Evolutionary conservation across 1,284 basidiomycete genomes (phyloP), one percentile per base, ranked within the genome.

Genomic region (Meripilus lineatus): DNA sequence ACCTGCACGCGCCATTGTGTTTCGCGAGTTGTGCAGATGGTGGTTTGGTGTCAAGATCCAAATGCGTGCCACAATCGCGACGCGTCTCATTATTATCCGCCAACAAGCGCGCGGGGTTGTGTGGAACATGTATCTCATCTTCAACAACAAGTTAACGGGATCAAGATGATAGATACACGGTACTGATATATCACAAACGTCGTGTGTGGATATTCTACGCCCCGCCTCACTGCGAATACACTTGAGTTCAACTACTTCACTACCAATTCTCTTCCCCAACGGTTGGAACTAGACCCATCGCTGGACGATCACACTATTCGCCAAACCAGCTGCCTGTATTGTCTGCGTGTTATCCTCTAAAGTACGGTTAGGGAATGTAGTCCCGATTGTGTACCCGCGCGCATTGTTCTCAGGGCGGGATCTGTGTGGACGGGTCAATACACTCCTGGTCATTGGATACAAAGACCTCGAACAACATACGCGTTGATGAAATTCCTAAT

Each of bases 401-500:
- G 70, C 59, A 5, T 69, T 56, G 48, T 84, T 79, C 51, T 87
- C 87, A 0, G 90, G 85, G 18, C 82, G 79, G 6, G 90, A 81
- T 1, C 89, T 92, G 55, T 17, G 32, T 32, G 49, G n/a, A n/a
- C n/a, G n/a, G n/a, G 44, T 32, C 25, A 42, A 6, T 15, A 46
- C 38, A 13, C 8, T 22, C 11, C 5, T 13, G 17, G n/a, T 13
- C n/a, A 20, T 20, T 8, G 5, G 5, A 32, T n/a, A 33, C n/a
- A 47, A 40, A 44, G 18, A 21, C 36, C 34, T 18, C 36, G 5
- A 39, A 34, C 23, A 11, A 26, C 18, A 52, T 62, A 96, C 89
- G 89, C 87, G 51, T 93, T 85, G 69, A 98, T 92, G 61, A 92
- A 92, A 54, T 74, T 79, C 42, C 93, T 73, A 39, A 98, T 75